A percentile compares a stretch with the other conserved stretches of the same genome.
phyloP scores from a whole-genome alignment of 2,329 filamentous ascomycete genomes.

The Xylariaceae sp. region DNA sequence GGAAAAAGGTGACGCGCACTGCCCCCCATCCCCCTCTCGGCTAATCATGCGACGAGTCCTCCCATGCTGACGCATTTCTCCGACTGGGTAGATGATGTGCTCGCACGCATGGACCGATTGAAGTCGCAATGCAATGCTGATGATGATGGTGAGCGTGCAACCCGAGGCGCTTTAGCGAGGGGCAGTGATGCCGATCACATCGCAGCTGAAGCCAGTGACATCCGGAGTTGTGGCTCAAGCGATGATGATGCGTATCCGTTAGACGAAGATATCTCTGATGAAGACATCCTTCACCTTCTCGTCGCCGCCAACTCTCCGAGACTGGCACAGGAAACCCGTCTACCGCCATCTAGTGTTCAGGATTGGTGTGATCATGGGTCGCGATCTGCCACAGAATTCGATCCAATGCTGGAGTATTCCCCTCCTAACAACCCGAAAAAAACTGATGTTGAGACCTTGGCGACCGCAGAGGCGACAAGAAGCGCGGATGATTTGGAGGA shows the following conservation, averaged over 20 bases:
- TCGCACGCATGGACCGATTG: not conserved
- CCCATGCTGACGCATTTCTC: not conserved
- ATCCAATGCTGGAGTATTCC: constrained; percentile 35
- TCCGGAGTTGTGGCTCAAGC: not conserved
- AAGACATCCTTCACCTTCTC: constrained; percentile 26
- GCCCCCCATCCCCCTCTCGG: not conserved
- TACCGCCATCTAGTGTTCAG: constrained; percentile 34
- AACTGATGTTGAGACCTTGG: not conserved
- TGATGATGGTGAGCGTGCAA: not conserved
- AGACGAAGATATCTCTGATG: constrained; percentile 24
- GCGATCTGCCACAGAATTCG: constrained; percentile 34
- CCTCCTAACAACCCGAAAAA: constrained; percentile 23
- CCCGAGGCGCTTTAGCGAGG: not conserved
- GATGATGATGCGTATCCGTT: constrained; percentile 26
- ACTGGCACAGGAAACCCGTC: constrained; percentile 19
- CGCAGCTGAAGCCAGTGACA: not conserved
- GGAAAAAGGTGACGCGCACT: not conserved
- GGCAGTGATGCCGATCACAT: not conserved
- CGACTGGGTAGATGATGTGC: not conserved
- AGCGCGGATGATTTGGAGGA: constrained; percentile 20
- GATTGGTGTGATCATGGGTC: constrained; percentile 31
- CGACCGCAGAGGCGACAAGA: not conserved
- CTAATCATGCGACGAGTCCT: not conserved
- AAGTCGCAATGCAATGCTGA: not conserved
- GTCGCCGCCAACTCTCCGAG: not conserved